Percentiles rank a stretch among this genome's conserved stretches.
Conservation (phyloP, 805 yeast species). For the Clavispora asparagi region DNA sequence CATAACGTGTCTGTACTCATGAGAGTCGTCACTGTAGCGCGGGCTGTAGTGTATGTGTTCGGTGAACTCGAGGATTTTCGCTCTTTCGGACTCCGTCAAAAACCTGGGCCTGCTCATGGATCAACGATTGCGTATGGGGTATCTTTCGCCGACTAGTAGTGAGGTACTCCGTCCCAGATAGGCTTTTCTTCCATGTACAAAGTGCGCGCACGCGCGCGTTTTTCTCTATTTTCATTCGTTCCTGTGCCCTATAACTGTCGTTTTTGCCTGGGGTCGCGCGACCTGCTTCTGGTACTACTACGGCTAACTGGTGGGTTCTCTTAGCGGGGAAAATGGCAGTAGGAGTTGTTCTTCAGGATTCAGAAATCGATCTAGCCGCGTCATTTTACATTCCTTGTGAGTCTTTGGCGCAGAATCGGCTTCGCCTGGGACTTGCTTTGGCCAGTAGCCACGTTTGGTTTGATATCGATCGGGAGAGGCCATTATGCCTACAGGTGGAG, state of each 20-base stretch:
- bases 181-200: not conserved
- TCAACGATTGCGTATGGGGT: not conserved
- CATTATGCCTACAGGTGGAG: not conserved
- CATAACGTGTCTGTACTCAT: conserved; percentile 95
- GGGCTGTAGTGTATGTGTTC: conserved; percentile 94
- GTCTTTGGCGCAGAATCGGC: not conserved
- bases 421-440: not conserved
- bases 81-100: conserved; percentile 76
- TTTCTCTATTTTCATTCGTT: not conserved
- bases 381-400: not conserved
- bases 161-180: not conserved
- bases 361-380: not conserved
- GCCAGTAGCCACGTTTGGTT: not conserved
- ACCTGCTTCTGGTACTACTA: not conserved
- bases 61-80: conserved; percentile 83
- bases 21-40: conserved; percentile 84
- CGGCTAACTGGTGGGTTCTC: not conserved
- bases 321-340: not conserved
- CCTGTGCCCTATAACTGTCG: not conserved
- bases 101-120: conserved; percentile 49
- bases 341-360: not conserved
- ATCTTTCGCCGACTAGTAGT: not conserved
- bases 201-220: not conserved
- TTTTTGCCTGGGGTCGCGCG: not conserved
- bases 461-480: not conserved